Percentiles rank a stretch among this genome's conserved stretches.
Conservation (phyloP, 768 basidiomycete genomes). For the Podaxis sp. region DNA sequence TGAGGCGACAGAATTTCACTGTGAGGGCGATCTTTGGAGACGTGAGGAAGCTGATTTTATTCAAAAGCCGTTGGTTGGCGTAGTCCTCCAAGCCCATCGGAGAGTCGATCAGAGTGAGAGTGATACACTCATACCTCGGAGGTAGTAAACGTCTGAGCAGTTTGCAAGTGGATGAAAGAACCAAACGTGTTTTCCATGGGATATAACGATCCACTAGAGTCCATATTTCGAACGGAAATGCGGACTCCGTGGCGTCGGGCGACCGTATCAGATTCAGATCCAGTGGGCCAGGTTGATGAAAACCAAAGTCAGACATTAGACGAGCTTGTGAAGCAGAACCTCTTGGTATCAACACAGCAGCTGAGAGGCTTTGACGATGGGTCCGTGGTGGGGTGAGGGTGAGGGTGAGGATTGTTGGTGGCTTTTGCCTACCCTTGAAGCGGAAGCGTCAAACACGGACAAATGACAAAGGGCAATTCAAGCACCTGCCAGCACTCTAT, state of each 20-base stretch:
- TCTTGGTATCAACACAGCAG: neutral
- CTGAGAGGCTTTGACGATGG: neutral
- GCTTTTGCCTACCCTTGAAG: neutral
- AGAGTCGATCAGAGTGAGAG: slow-evolving; percentile 5
- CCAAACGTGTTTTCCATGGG: neutral
- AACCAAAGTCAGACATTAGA: too few relatives aligned
- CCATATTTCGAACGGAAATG: slow-evolving; percentile 12
- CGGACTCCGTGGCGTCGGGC: neutral
- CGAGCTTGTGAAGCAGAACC: neutral
- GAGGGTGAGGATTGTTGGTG: neutral
- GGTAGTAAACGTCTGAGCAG: neutral
- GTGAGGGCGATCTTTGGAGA: slow-evolving; percentile 2
- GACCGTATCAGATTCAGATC: neutral
- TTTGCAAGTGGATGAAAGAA: slow-evolving; percentile 3
- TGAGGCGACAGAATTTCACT: neutral
- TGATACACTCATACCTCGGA: slow-evolving; percentile 1
- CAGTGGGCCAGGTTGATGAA: neutral
- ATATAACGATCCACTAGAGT: slow-evolving; percentile 6
- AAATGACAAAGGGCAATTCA: neutral
- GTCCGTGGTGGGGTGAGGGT: neutral
- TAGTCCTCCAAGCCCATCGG: neutral
- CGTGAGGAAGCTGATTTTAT: slow-evolving; percentile 6
- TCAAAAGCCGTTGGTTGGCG: slow-evolving; percentile 1
- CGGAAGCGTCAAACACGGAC: slow-evolving; percentile 8
- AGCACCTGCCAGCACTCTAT: slow-evolving; percentile 3